Evolutionary conservation across 2,329 filamentous ascomycete species (phyloP).

Genomic region (Alternaria consortialis): DNA sequence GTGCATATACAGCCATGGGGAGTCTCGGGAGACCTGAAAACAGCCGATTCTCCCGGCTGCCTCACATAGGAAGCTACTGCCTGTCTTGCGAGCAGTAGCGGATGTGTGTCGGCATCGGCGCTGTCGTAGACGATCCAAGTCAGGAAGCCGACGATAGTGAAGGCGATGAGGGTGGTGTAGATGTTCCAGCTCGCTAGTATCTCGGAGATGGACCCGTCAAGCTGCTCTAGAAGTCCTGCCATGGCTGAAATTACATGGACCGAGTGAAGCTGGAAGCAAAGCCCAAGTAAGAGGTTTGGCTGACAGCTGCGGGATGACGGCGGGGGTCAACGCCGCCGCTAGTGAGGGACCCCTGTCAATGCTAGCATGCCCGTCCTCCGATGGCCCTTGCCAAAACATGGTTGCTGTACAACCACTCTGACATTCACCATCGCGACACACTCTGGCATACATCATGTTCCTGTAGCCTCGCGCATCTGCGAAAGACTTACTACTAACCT

Average conservation of each 20-base stretch:
- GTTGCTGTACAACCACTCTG: conserved; percentile 19
- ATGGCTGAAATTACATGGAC: conserved; percentile 38
- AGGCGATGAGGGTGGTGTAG: conserved; percentile 77
- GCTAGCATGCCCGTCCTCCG: conserved; percentile 2
- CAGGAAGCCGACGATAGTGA: conserved; percentile 71
- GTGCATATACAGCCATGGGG: conserved; percentile 73
- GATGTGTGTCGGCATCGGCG: conserved; percentile 88
- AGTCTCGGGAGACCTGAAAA: conserved; percentile 83
- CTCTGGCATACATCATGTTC: conserved; percentile 6
- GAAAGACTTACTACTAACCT: conserved; percentile 33
- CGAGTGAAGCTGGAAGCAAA: neutral
- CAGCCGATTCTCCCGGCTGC: conserved; percentile 82
- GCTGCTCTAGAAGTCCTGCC: conserved; percentile 65
- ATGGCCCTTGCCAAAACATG: conserved; percentile 20
- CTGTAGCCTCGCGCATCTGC: conserved; percentile 3
- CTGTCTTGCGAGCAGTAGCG: conserved; percentile 88
- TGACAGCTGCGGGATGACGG: conserved; percentile 19
- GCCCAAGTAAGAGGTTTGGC: conserved; percentile 1
- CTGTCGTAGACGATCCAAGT: conserved; percentile 75
- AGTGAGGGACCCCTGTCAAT: conserved; percentile 13
- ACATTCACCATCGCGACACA: neutral
- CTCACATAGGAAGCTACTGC: conserved; percentile 79
- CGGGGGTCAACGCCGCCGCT: conserved; percentile 15
- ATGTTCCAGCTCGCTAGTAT: conserved; percentile 82
- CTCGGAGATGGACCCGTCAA: conserved; percentile 75